phyloP scores from a whole-genome alignment of 2,329 filamentous ascomycete species.

The Arthrobotrys sphaeroides region DNA sequence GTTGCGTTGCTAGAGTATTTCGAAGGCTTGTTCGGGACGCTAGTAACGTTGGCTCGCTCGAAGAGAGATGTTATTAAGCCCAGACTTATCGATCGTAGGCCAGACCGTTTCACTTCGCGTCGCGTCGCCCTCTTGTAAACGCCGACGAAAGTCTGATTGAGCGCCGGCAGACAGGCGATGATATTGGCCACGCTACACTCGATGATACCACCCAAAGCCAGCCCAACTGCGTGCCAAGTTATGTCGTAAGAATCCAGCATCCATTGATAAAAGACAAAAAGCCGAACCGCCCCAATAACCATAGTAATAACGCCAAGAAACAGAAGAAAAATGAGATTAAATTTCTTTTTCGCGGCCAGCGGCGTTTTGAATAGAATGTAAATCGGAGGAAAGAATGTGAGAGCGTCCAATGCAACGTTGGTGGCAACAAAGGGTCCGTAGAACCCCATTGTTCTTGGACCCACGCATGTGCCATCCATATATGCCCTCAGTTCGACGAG shows the following conservation, averaged over 20 bases:
- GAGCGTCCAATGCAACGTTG: slow-evolving; percentile 22
- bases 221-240: slow-evolving; percentile 19
- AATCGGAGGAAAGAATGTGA: slow-evolving; percentile 37
- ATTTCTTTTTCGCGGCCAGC: slow-evolving; percentile 25
- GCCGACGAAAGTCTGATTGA: slow-evolving; percentile 29
- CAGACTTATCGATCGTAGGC: slow-evolving; percentile 22
- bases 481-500: slow-evolving; percentile 26
- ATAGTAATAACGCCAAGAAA: slow-evolving; percentile 28
- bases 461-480: slow-evolving; percentile 36
- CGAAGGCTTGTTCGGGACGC: slow-evolving; percentile 5
- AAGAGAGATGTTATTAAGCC: slow-evolving; percentile 26
- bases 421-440: slow-evolving; percentile 15
- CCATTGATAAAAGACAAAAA: slow-evolving; percentile 31
- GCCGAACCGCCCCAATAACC: slow-evolving; percentile 5
- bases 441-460: slow-evolving; percentile 20
- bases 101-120: neutral
- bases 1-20: slow-evolving; percentile 32
- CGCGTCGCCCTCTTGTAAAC: slow-evolving; percentile 11
- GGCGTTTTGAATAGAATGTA: slow-evolving; percentile 21
- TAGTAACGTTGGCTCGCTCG: slow-evolving; percentile 16
- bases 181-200: slow-evolving; percentile 34
- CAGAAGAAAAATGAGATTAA: slow-evolving; percentile 28
- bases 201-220: slow-evolving; percentile 32
- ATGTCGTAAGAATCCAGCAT: slow-evolving; percentile 44
- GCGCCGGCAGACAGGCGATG: slow-evolving; percentile 34